phyloP scores from a whole-genome alignment of 2,329 filamentous ascomycete genomes.

The Thielaviopsis populi region DNA sequence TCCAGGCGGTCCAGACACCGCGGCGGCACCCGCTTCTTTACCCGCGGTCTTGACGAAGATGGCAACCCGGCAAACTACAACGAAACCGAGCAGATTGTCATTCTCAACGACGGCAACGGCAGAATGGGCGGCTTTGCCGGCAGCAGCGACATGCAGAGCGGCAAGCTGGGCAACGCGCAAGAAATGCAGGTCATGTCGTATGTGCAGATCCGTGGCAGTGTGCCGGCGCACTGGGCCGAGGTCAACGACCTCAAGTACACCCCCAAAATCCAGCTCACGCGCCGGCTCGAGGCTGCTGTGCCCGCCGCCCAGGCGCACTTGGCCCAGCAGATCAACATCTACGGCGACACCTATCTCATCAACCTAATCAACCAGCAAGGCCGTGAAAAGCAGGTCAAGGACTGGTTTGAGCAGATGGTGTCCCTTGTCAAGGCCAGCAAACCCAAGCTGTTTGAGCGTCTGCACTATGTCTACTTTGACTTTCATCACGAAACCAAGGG shows the following conservation, averaged over 20 bases:
- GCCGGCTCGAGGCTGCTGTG: conserved; percentile 65
- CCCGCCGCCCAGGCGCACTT: conserved; percentile 76
- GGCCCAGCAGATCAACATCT: conserved; percentile 79
- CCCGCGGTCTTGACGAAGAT: conserved; percentile 80
- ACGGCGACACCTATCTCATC: conserved; percentile 93
- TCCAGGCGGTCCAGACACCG: conserved; percentile 78
- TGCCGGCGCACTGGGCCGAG: conserved; percentile 92
- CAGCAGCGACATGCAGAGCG: conserved; percentile 59
- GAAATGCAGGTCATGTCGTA: conserved; percentile 88
- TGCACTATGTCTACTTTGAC: conserved; percentile 97
- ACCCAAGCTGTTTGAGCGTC: conserved; percentile 53
- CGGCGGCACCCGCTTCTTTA: conserved; percentile 87
- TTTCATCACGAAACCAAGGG: conserved; percentile 97
- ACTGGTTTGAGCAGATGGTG: conserved; percentile 85
- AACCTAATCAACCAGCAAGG: conserved; percentile 96
- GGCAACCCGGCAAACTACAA: conserved; percentile 98
- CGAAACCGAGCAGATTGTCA: conserved; percentile 85
- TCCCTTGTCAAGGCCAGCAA: conserved; percentile 61
- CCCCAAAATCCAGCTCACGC: conserved; percentile 66
- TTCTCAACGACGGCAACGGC: conserved; percentile 67
- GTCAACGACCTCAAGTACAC: conserved; percentile 87
- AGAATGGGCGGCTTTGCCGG: conserved; percentile 69
- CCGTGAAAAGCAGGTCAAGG: conserved; percentile 75
- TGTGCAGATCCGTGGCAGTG: conserved; percentile 89
- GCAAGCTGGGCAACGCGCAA: conserved; percentile 45